A percentile compares a stretch with the other conserved stretches of the same genome.
These are phyloP conservation scores for Chlorella sp. DNA, from an alignment of 139 green algal genomes.

Conservation along the genomic window DNA sequence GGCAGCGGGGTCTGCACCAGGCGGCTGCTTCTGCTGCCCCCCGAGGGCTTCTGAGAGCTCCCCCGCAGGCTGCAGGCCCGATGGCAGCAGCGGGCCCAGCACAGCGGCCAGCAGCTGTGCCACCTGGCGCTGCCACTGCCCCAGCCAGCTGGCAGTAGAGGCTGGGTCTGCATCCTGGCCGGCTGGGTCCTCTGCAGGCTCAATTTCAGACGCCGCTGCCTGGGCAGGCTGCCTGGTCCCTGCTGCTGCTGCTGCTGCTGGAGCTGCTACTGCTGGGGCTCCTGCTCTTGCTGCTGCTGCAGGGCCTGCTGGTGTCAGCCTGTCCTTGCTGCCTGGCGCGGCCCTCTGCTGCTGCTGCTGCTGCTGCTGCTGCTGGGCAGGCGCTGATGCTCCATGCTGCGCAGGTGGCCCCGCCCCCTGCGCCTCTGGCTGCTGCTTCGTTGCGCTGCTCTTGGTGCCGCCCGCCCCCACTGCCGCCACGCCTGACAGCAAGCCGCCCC, in stretches of 20 bases:
- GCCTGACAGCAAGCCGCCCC: neutral
- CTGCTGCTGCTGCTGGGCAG: neutral
- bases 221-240: neutral
- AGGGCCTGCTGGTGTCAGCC: neutral
- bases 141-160: neutral
- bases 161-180: neutral
- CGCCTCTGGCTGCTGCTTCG: neutral
- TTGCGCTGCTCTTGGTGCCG: neutral
- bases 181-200: neutral
- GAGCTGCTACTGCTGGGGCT: neutral
- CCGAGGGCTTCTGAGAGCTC: neutral
- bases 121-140: conserved; percentile 2
- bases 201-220: neutral
- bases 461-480: neutral
- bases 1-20: neutral
- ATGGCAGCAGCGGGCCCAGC: conserved; percentile 8
- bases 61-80: no score
- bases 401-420: neutral
- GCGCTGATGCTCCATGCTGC: neutral
- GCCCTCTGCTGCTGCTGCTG: neutral
- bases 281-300: neutral
- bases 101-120: neutral
- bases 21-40: neutral
- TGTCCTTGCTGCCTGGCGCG: neutral
- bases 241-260: neutral